Evolutionary conservation across 83 land plant species (phyloP), one percentile per base, ranked within the genome.

Genomic region (Diphasiastrum complanatum): DNA sequence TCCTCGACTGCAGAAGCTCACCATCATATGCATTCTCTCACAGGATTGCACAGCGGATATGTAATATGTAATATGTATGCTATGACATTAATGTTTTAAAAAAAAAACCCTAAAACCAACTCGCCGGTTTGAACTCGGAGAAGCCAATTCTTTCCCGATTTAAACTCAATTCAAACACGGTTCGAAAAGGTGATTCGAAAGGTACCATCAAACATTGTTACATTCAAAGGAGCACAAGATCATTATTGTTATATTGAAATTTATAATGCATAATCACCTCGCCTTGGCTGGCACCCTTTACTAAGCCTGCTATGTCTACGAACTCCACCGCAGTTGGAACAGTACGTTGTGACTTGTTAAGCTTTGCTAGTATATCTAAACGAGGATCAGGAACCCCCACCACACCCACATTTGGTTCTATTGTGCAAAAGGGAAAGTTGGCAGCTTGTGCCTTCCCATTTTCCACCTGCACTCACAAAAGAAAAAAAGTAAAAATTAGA

Each of bases 401-500:
- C n/a, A 84, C 75, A 11, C 99, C 99, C 29, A 95, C 87, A 84
- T 95, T 95, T 16, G 99, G 99, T 56, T 95, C 99, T 54, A 95
- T 89, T 19, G 99, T 95, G 61, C 99, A 95, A 46, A 95, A 95
- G 11, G 99, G 99, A 68, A 82, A 95, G 59, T 95, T 95, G 14
- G 99, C 99, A 24, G 99, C 97, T 68, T 95, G 99, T 34, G 99
- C 99, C 71, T 89, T 95, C 16, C 89, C 99, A 78, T 89, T 95
- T 71, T 95, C 97, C 46, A 89, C 96, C 99, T 89, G 52, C 54
- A 75, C 27, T 11, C 40, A 67, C 11, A 36, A 12, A 30, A n/a
- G 29, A 41, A 32, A 48, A 55, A 34, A 49, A n/a, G 37, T 16
- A 65, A 56, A 24, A 22, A 20, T 31, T 24, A 51, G 14, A 19